A percentile compares a stretch with the other conserved stretches of the same genome.
These are phyloP conservation scores for Xerocomus amazonicus DNA, from an alignment of 1,284 basidiomycete species.

Conservation along the genomic window DNA sequence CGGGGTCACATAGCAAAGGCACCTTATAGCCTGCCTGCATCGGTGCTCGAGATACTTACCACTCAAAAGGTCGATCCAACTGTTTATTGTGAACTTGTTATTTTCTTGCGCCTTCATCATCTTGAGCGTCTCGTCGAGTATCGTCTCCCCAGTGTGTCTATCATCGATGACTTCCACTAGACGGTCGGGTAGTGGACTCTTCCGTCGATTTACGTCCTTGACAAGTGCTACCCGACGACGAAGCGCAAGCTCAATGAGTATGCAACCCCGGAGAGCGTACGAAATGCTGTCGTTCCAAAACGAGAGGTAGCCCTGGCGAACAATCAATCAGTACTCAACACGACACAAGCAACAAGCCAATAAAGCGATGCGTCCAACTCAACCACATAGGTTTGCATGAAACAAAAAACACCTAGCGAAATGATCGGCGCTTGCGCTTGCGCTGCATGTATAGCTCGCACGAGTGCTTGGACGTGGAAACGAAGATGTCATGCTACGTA, in stretches of 20 bases:
- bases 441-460: conserved; percentile 17
- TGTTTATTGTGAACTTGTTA: conserved; percentile 85
- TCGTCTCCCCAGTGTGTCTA: conserved; percentile 88
- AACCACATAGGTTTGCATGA: conserved; percentile 3
- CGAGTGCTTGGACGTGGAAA: conserved; percentile 3
- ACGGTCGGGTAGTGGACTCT: conserved; percentile 77
- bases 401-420: neutral
- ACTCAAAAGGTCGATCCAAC: conserved; percentile 90
- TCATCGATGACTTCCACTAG: conserved; percentile 90
- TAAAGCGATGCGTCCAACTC: conserved; percentile 1
- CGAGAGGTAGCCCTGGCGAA: conserved; percentile 80
- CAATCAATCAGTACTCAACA: conserved; percentile 30
- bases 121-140: conserved; percentile 91
- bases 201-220: conserved; percentile 75
- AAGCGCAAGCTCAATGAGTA: conserved; percentile 90
- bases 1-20: neutral
- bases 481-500: conserved; percentile 34
- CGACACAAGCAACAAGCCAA: neutral
- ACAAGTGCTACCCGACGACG: conserved; percentile 87
- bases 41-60: conserved; percentile 46
- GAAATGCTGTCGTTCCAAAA: conserved; percentile 99
- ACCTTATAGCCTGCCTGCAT: neutral
- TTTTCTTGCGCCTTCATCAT: conserved; percentile 80
- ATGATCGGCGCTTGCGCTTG: conserved; percentile 15
- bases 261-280: conserved; percentile 92